These are phyloP conservation scores for Rhodamnia rubescens DNA, from an alignment of 345 rosid species.

Conservation along the genomic window DNA sequence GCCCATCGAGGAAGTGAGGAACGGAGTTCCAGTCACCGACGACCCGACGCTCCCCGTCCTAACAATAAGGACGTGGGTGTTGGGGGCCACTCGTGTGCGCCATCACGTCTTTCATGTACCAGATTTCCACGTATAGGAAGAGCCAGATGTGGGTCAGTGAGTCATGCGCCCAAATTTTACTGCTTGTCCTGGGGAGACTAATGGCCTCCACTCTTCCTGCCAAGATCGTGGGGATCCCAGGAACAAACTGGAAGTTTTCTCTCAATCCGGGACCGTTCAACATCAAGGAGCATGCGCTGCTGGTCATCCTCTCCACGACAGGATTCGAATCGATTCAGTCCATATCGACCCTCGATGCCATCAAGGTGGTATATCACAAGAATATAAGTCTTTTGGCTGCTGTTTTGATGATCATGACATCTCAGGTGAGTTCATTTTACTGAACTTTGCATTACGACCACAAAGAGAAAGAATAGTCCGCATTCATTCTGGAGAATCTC, in stretches of 20 bases:
- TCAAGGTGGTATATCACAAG: conserved; percentile 28
- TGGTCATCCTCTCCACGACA: conserved; percentile 28
- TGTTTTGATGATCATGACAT: conserved; percentile 48
- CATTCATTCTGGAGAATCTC: not conserved
- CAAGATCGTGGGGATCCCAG: conserved; percentile 5
- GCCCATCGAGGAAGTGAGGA: conserved; percentile 28
- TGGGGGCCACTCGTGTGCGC: conserved; percentile 24
- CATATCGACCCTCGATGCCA: conserved; percentile 10
- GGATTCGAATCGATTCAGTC: conserved; percentile 7
- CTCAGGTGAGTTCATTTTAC: conserved; percentile 37
- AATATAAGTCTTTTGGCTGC: conserved; percentile 12
- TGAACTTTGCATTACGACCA: not conserved
- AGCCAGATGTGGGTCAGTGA: conserved; percentile 11
- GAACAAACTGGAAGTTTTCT: conserved; percentile 32
- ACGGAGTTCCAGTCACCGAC: conserved; percentile 24
- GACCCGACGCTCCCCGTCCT: conserved; percentile 21
- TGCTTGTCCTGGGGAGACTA: conserved; percentile 26
- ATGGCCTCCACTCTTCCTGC: conserved; percentile 27
- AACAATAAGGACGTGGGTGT: conserved; percentile 37
- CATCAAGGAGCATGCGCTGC: conserved; percentile 34
- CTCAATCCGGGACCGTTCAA: conserved; percentile 46
- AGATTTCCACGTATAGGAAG: conserved; percentile 23
- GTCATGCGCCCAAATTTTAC: conserved; percentile 27
- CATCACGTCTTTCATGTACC: conserved; percentile 20
- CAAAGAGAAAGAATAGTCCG: not conserved